Conservation (phyloP, 805 yeast species). For the Tetrapisispora pingtungensis region DNA sequence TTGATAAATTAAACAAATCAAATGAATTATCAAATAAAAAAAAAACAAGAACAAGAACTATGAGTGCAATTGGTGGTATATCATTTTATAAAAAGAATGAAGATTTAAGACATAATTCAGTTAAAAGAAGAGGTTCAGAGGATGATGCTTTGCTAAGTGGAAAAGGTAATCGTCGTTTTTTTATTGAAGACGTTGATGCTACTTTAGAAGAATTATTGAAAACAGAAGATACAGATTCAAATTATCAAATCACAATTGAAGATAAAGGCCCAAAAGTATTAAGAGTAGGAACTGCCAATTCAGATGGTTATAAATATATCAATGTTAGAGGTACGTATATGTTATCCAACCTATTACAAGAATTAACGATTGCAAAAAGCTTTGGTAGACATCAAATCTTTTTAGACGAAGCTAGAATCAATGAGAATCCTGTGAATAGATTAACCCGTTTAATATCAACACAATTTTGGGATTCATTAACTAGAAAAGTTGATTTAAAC, state of each 20-base stretch:
- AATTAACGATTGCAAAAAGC: constrained; percentile 74
- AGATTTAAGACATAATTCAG: constrained; percentile 5
- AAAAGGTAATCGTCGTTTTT: constrained; percentile 38
- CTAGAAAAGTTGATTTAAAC: constrained; percentile 56
- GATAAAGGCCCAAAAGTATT: constrained; percentile 80
- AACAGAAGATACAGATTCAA: constrained; percentile 76
- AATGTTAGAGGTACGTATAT: constrained; percentile 82
- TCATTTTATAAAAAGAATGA: constrained; percentile 16
- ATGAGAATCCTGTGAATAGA: constrained; percentile 79
- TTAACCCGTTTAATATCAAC: constrained; percentile 62
- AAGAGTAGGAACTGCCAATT: constrained; percentile 71
- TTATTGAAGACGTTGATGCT: constrained; percentile 63
- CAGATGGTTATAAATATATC: constrained; percentile 65
- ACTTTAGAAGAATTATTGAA: constrained; percentile 60
- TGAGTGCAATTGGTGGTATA: constrained; percentile 35
- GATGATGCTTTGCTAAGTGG: constrained; percentile 36
- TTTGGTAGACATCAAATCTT: constrained; percentile 70
- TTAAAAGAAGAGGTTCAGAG: constrained; percentile 44
- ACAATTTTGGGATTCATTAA: constrained; percentile 71
- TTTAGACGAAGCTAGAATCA: constrained; percentile 71
- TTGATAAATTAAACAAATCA: background rate
- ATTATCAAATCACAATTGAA: constrained; percentile 77
- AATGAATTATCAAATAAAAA: constrained; percentile 1
- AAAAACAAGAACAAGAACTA: constrained; percentile 47
- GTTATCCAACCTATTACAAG: constrained; percentile 80